Evolutionary conservation across 2,329 filamentous ascomycete species (phyloP).

Genomic region (Colletotrichum viniferum): DNA sequence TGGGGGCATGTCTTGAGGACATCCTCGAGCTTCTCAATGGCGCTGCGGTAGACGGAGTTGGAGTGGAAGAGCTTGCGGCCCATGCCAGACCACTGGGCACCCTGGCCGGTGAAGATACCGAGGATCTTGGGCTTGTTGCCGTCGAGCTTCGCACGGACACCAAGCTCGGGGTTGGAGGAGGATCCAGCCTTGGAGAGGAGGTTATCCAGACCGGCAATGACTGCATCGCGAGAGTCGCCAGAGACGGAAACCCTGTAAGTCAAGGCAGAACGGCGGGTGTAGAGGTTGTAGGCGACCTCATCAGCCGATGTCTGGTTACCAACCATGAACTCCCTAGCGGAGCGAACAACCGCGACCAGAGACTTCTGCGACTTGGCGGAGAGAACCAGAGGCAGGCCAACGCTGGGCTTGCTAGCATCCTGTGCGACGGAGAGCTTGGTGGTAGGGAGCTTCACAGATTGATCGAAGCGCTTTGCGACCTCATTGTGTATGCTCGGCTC

Average conservation of each 20-base stretch:
- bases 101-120: conserved; percentile 38
- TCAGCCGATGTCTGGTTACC: neutral
- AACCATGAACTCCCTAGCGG: conserved; percentile 10
- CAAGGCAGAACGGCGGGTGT: conserved; percentile 8
- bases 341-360: neutral
- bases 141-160: conserved; percentile 13
- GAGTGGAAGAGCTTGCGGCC: conserved; percentile 27
- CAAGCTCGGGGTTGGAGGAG: conserved; percentile 9
- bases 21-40: conserved; percentile 23
- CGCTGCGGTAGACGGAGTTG: conserved; percentile 3
- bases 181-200: conserved; percentile 10
- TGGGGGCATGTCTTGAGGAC: neutral
- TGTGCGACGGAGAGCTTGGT: neutral
- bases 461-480: conserved; percentile 9
- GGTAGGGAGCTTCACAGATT: neutral
- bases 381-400: conserved; percentile 5
- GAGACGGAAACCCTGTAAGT: conserved; percentile 8
- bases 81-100: conserved; percentile 37
- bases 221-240: neutral
- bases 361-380: conserved; percentile 21
- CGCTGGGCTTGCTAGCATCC: neutral
- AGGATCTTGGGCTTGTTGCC: conserved; percentile 21
- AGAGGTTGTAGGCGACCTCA: conserved; percentile 11
- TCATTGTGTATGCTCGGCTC: conserved; percentile 12
- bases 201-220: neutral